Evolutionary conservation across 768 basidiomycete genomes (phyloP).

Genomic region (Leccinum imitatum): DNA sequence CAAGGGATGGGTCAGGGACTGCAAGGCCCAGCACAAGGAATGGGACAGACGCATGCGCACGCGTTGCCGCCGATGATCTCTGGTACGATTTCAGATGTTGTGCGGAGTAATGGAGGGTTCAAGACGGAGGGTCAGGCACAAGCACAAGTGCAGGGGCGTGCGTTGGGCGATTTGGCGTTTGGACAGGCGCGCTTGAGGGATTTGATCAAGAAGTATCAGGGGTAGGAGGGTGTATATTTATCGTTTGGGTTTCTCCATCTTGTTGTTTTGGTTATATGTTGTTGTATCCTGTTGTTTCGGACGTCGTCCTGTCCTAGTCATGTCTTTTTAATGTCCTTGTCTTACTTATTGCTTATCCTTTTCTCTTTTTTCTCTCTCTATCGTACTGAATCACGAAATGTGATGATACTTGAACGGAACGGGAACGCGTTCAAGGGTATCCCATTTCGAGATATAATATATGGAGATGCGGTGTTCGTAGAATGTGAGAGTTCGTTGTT

Average conservation of each 20-base stretch:
- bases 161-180: conserved; percentile 57
- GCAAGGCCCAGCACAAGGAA: background rate
- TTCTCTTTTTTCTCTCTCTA: background rate
- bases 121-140: background rate
- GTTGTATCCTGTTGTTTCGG: background rate
- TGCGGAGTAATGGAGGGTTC: conserved; percentile 4
- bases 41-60: conserved; percentile 18
- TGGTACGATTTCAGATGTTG: conserved; percentile 28
- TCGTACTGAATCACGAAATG: background rate
- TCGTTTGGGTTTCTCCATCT: background rate
- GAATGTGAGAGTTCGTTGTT: background rate
- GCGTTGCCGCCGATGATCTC: conserved; percentile 35
- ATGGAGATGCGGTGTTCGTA: background rate
- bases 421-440: background rate
- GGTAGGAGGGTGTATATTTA: conserved; percentile 13
- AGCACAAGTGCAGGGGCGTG: conserved; percentile 11
- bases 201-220: conserved; percentile 81
- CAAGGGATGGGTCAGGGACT: background rate
- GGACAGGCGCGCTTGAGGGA: conserved; percentile 76
- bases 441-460: background rate
- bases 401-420: too few species aligned
- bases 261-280: background rate
- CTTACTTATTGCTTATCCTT: background rate
- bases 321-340: background rate
- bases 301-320: background rate